phyloP scores from a whole-genome alignment of 2,329 filamentous ascomycete genomes.

The Penicillium sp. region DNA sequence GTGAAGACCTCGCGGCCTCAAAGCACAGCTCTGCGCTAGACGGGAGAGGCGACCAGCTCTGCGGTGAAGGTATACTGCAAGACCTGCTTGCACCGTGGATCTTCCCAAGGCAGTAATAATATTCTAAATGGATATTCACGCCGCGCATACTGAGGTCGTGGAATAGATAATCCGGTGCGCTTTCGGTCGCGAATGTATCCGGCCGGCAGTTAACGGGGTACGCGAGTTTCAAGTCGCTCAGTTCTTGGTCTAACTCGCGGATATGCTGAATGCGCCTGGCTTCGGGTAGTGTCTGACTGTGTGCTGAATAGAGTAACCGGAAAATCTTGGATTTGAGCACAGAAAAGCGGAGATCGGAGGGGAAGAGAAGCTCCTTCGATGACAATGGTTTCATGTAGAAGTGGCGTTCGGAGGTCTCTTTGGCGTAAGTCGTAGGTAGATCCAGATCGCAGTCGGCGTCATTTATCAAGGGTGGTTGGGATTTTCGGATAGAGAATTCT shows the following conservation, averaged over 20 bases:
- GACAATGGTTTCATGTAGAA: slow-evolving; percentile 25
- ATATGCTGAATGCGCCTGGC: slow-evolving; percentile 24
- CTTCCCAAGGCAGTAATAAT: slow-evolving; percentile 26
- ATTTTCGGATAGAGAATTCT: slow-evolving; percentile 24
- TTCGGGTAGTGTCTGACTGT: slow-evolving; percentile 15
- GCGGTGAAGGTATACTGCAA: not conserved
- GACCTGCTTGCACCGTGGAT: slow-evolving; percentile 23
- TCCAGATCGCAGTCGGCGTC: slow-evolving; percentile 26
- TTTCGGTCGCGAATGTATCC: slow-evolving; percentile 19
- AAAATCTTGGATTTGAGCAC: slow-evolving; percentile 27
- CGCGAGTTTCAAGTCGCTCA: slow-evolving; percentile 19
- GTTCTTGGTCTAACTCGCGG: slow-evolving; percentile 25
- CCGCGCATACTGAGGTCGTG: slow-evolving; percentile 28
- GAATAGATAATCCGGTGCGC: slow-evolving; percentile 20
- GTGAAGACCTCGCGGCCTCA: slow-evolving; percentile 22
- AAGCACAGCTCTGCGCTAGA: slow-evolving; percentile 27
- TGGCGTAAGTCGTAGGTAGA: slow-evolving; percentile 21
- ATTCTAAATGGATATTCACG: slow-evolving; percentile 27
- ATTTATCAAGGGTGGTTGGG: slow-evolving; percentile 22
- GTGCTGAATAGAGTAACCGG: slow-evolving; percentile 19
- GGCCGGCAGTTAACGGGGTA: slow-evolving; percentile 22
- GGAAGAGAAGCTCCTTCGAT: slow-evolving; percentile 22
- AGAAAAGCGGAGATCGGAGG: slow-evolving; percentile 26
- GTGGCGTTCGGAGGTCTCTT: slow-evolving; percentile 19
- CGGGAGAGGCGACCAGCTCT: slow-evolving; percentile 14